Base-by-base conservation (phyloP, 768 basidiomycete species). In the Mycena amicta region DNA sequence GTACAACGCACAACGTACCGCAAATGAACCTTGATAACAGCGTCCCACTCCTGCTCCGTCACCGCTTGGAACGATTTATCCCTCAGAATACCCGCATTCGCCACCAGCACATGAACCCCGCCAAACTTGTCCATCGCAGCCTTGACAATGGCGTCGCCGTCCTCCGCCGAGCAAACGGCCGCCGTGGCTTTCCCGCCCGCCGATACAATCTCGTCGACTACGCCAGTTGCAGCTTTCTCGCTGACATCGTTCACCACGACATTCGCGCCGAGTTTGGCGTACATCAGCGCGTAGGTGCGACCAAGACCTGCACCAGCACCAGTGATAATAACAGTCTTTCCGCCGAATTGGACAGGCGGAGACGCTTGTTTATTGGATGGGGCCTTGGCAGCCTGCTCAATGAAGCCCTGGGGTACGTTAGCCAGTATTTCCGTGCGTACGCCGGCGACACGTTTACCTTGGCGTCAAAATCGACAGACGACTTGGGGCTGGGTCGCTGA, bases 241-340 rank as follows among this genome's bases (percentile, higher is more conserved):
- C 82, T 93, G 50, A 98, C 88, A 67, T 99, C 97, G 70, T 98
- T 99, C 41, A 98, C 86, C 45, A 98, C 91, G 29, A 99, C 92
- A 66, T 97, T 97, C 8, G 94, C 96, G n/a, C 97, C 96, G 8
- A 95, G 85, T 53, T 83, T 86, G 25, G 83, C 91, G 68, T 90
- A 98, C 91, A 97, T 92, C 40, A 89, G 80, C 0, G 97, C 92
- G 69, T 98, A 97, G 1, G 86, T 84, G 26, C 97, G 87, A 16
- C 97, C 97, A 26, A 99, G 86, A 52, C 96, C 97, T 26, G 90
- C 92, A 39, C 96, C 96, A 6, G 95, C 92, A 39, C 96, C 97
- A 2, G 97, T 98, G 65, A 98, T 83, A 66, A 99, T 87, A 57
- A 91, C 92, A 13, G 94, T 96, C 77, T 98, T 88, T 15, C 87